Evolutionary conservation across 768 basidiomycete genomes (phyloP).

Genomic region (Boletus fagicola): DNA sequence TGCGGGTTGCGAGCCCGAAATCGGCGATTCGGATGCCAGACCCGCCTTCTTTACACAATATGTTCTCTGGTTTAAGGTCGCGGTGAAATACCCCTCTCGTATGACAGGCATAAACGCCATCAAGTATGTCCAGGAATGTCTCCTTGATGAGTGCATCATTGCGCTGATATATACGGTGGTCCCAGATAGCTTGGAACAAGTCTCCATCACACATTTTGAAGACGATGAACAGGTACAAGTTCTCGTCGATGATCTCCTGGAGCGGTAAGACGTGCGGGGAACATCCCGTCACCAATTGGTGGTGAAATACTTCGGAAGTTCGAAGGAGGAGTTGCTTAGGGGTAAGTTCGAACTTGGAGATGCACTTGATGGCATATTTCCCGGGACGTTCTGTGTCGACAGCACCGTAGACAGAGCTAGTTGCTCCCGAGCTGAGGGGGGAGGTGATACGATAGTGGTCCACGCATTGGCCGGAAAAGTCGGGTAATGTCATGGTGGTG

Average conservation of each 20-base stretch:
- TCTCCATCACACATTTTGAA: conserved; percentile 62
- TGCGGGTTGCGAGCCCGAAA: conserved; percentile 68
- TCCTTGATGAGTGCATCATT: conserved; percentile 61
- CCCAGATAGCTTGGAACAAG: conserved; percentile 70
- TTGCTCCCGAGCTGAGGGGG: conserved; percentile 70
- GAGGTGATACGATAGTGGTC: conserved; percentile 61
- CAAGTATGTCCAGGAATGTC: conserved; percentile 76
- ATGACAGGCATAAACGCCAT: conserved; percentile 77
- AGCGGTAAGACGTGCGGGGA: conserved; percentile 64
- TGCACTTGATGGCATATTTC: conserved; percentile 75
- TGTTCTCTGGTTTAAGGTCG: conserved; percentile 85
- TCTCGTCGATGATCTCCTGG: conserved; percentile 60
- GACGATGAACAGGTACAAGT: conserved; percentile 63
- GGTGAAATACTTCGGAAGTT: conserved; percentile 64
- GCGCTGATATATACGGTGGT: conserved; percentile 48
- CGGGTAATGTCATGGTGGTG: conserved; percentile 36
- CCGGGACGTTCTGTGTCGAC: conserved; percentile 44
- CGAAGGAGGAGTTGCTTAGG: conserved; percentile 58
- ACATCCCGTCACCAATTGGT: conserved; percentile 50
- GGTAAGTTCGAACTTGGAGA: conserved; percentile 56
- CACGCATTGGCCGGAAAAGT: conserved; percentile 50
- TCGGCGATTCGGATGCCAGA: conserved; percentile 62
- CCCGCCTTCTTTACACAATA: conserved; percentile 58
- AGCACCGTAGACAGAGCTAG: conserved; percentile 76
- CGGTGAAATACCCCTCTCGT: conserved; percentile 72